Base-by-base conservation (phyloP, 306 rosid species). In the Mimosa pudica region DNA sequence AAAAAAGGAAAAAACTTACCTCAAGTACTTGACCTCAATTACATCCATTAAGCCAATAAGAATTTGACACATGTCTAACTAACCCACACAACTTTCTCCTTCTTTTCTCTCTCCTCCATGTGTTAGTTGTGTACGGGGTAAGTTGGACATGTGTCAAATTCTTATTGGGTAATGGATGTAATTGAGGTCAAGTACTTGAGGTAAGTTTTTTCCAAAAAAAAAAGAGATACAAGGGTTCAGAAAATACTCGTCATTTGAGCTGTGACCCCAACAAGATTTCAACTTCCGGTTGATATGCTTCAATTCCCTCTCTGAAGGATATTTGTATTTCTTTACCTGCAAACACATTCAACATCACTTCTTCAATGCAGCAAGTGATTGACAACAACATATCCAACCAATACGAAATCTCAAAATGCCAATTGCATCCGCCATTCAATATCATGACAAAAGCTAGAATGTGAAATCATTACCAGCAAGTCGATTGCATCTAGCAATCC, bases 251-350 rank as follows among this genome's bases (percentile, higher is more conserved):
- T 96, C 98, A 7, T 85, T 91, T 17, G 97, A 87, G 87, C 91
- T 79, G 30, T 77, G 92, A 83, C 98, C 99, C 97, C 98, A 91
- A 73, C 99, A 96, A 75, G 96, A 90, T 79, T 88, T 93, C 77
- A 96, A 87, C 81, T 91, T 96, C 71, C 94, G 55, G 82, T 90
- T 87, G 84, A 96, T 93, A 86, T 93, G 99, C 83, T 90, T 89
- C 88, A 90, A 78, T 82, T 96, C 99, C 73, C 91, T 91, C 61
- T 93, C 96, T 51, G 98, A 89, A 63, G 98, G 94, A 84, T 81
- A 86, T 72, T 77, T 89, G 80, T 89, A 90, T 72, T 80, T 85
- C 72, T 72, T 89, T 70, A 87, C 94, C 98, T 90, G 85, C 73
- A 78, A 17, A 54, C 36, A 77, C 8, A 78, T 80, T 64, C 72